Base-by-base conservation (phyloP, 108 stramenopile genomes). In the Conticribra guillardii region DNA sequence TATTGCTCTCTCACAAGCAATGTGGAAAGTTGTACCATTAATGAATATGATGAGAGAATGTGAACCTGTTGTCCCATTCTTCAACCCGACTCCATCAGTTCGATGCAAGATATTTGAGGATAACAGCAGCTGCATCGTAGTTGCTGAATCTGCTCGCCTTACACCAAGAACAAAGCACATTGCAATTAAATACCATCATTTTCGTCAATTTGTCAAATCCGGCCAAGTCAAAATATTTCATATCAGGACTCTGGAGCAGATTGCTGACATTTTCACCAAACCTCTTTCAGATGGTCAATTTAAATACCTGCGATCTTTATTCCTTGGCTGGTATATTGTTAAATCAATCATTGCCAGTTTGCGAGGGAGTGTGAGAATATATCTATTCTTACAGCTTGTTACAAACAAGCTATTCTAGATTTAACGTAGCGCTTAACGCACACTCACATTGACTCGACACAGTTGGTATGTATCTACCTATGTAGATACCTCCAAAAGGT, bases 191-290 rank as follows among this genome's bases (percentile, higher is more conserved):
- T 57, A 57, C 8, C 56, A 60, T 54, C 54, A 58, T 24, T 73
- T 77, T 64, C 18, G 74, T 1, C 15, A 37, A 16, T 61, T 50
- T 11, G 51, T 62, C 15, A 16, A n/a, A 0, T 49, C 24, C 17
- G 49, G 52, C 1, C 32, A 17, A 15, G 59, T 79, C 9, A 33
- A 51, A 28, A 78, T 81, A 26, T 46, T 64, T 30, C 59, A 26
- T 7, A 63, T 79, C 29, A 32, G 16, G 37, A 41, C 82, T 3
- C 15, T 70, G 8, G 56, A 75, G 2, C 77, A 79, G 41, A 22
- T 60, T 0, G 82, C 82, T 0, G 73, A 83, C 26, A 52, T 74
- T 24, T 54, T 74, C 17, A 83, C 82, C 8, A 83, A 83, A 47
- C 45, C 74, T 4, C 1, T 76, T 2, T 4, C 46, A 2, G 28